Evolutionary conservation across 169 alveolate species (phyloP).

Genomic region (Plasmodium ovale): DNA sequence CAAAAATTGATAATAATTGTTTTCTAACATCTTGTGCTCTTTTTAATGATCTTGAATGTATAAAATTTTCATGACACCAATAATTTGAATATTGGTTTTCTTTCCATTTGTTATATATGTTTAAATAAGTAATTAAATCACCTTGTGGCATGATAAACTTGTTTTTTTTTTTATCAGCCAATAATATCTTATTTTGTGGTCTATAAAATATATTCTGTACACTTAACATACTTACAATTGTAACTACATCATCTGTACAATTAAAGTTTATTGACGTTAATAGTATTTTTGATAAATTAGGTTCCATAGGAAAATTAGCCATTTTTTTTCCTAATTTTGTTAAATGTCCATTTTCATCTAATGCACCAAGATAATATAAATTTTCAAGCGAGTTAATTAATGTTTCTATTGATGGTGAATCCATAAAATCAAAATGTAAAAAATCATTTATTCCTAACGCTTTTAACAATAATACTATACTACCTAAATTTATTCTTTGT

Average conservation of each 20-base stretch:
- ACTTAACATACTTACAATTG: constrained; percentile 98
- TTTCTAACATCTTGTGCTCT: constrained; percentile 98
- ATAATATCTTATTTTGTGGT: constrained; percentile 96
- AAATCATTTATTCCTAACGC: constrained; percentile 99
- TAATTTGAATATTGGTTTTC: constrained; percentile 92
- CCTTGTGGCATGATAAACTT: constrained; percentile 98
- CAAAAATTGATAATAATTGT: constrained; percentile 96
- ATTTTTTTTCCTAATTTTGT: constrained; percentile 99
- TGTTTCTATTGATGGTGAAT: constrained; percentile 96
- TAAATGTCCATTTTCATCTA: constrained; percentile 99
- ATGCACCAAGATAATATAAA: constrained; percentile 97
- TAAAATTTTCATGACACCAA: constrained; percentile 98
- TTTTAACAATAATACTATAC: constrained; percentile 97
- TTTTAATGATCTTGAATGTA: constrained; percentile 95
- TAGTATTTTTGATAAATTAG: constrained; percentile 96
- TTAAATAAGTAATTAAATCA: constrained; percentile 96
- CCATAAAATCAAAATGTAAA: constrained; percentile 99
- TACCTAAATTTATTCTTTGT: constrained; percentile 98
- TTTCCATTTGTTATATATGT: constrained; percentile 97
- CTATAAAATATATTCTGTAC: constrained; percentile 98
- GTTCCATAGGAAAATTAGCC: constrained; percentile 99
- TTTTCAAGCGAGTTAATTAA: constrained; percentile 98
- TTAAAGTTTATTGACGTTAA: constrained; percentile 98
- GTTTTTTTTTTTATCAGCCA: constrained; percentile 97
- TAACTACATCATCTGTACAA: constrained; percentile 98